Evolutionary conservation across 2,329 filamentous ascomycete species (phyloP), one percentile per base, ranked within the genome.

Genomic region (Aureobasidium pullulans): DNA sequence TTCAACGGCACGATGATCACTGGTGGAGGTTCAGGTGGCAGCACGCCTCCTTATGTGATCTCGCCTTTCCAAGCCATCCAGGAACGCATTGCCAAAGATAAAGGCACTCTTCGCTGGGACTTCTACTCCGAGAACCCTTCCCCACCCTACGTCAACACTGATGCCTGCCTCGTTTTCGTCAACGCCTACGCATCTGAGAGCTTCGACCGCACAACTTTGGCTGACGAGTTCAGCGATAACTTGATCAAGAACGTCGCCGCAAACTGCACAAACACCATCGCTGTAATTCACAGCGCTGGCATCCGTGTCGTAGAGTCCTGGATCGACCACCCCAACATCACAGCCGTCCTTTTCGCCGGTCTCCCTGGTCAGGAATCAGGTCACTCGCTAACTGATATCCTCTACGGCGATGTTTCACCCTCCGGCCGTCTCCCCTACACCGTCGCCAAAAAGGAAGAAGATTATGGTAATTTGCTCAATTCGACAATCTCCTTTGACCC

Each of bases 401-500:
- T 96, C 1, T 89, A 92, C 60, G 92, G 91, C 7, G 81, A 87
- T 23, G 79, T 85, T 15, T 93, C 90, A 65, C 86, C 86, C 0
- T 90, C 84, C 53, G 91, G 92, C n/a, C 87, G 87, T 59, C 76
- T 96, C 1, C 92, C 92, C 0, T 96, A 94, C 73, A 96, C 90
- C 0, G 87, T 96, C 53, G 90, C 88, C 8, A 88, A 86, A 69
- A 79, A 79, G 1, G 77, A 89, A 2, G 77, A 83, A 15, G 90
- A 96, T 69, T 94, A 94, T 65, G 68, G 69, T 32, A 48, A 44
- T 28, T 59, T 69, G 3, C 65, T 69, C 9, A 60, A 66, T 37
- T 65, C 66, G 31, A 56, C 75, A 10, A 29, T 60, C 10, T 56
- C 60, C 1, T 49, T 62, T 7, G 42, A 34, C 19, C 39, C 57